phyloP scores from a whole-genome alignment of 2,329 filamentous ascomycete genomes.

The Talaromyces sp. region DNA sequence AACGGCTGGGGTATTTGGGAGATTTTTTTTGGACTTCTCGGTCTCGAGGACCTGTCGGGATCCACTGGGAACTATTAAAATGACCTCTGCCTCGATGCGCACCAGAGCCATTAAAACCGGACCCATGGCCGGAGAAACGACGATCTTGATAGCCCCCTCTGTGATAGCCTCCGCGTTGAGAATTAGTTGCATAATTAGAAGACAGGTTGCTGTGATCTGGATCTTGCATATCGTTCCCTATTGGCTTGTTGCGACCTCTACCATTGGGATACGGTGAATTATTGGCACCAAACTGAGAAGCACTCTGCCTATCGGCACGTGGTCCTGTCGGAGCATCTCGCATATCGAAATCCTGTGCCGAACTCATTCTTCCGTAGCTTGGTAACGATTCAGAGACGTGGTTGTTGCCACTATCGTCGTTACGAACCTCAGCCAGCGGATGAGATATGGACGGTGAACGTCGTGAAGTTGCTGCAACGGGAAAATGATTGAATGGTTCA shows the following conservation, averaged over 20 bases:
- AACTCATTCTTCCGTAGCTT: constrained; percentile 31
- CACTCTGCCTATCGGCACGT: constrained; percentile 49
- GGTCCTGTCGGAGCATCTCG: constrained; percentile 39
- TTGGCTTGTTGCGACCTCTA: constrained; percentile 51
- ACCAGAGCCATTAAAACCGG: constrained; percentile 41
- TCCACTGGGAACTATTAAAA: constrained; percentile 71
- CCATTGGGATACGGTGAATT: constrained; percentile 58
- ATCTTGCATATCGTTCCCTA: constrained; percentile 43
- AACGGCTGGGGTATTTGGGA: constrained; percentile 37
- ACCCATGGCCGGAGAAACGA: constrained; percentile 43
- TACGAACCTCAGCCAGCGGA: constrained; percentile 29
- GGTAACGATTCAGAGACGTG: constrained; percentile 33
- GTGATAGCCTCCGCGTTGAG: constrained; percentile 57
- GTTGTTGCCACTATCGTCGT: constrained; percentile 31
- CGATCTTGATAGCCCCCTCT: constrained; percentile 55
- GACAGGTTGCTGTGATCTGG: constrained; percentile 51
- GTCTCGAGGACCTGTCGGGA: constrained; percentile 53
- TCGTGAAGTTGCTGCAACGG: constrained; percentile 26
- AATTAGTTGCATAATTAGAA: constrained; percentile 47
- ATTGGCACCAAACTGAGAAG: constrained; percentile 58
- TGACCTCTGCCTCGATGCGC: constrained; percentile 55
- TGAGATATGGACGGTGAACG: constrained; percentile 36
- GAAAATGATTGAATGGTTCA: constrained; percentile 28
- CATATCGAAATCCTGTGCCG: constrained; percentile 30
- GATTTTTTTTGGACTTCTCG: constrained; percentile 45